These are phyloP conservation scores for Hygrocybe coccinea DNA, from an alignment of 768 basidiomycete genomes.

Conservation along the genomic window DNA sequence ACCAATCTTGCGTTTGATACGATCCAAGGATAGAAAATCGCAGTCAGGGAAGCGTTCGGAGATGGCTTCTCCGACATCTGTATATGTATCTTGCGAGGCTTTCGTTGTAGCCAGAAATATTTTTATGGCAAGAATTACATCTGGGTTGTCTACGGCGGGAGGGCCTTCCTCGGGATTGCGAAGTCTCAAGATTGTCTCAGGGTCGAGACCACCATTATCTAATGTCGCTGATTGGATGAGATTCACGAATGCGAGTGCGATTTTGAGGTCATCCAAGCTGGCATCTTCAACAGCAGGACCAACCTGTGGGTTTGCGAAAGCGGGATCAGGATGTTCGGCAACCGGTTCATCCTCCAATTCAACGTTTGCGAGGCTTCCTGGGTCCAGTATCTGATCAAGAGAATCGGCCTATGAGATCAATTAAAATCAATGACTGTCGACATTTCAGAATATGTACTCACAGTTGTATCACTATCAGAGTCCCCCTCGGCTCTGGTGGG, in stretches of 20 bases:
- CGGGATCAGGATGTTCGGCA: neutral
- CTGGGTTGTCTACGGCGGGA: slow-evolving; percentile 19
- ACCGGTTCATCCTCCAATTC: neutral
- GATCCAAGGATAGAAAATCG: slow-evolving; percentile 27
- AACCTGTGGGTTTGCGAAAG: neutral
- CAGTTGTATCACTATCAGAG: too few species aligned
- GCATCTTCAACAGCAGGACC: neutral
- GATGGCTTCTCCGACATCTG: slow-evolving; percentile 17
- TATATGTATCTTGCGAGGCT: slow-evolving; percentile 31
- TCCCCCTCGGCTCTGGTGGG: too few species aligned
- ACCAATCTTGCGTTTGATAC: slow-evolving; percentile 23
- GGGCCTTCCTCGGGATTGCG: slow-evolving; percentile 21
- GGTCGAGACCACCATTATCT: slow-evolving; percentile 21
- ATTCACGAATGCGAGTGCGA: slow-evolving; percentile 19
- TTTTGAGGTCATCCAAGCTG: slow-evolving; percentile 15
- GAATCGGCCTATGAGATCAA: too few species aligned
- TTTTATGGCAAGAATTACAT: slow-evolving; percentile 29
- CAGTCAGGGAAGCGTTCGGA: slow-evolving; percentile 20
- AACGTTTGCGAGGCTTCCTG: neutral
- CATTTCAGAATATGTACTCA: too few species aligned
- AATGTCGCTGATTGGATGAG: slow-evolving; percentile 22
- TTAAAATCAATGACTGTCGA: too few species aligned
- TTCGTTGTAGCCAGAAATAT: slow-evolving; percentile 27
- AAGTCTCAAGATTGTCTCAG: slow-evolving; percentile 18
- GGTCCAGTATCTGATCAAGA: too few species aligned